Conservation (phyloP, 768 basidiomycete species). For the Ramaria rubella region DNA sequence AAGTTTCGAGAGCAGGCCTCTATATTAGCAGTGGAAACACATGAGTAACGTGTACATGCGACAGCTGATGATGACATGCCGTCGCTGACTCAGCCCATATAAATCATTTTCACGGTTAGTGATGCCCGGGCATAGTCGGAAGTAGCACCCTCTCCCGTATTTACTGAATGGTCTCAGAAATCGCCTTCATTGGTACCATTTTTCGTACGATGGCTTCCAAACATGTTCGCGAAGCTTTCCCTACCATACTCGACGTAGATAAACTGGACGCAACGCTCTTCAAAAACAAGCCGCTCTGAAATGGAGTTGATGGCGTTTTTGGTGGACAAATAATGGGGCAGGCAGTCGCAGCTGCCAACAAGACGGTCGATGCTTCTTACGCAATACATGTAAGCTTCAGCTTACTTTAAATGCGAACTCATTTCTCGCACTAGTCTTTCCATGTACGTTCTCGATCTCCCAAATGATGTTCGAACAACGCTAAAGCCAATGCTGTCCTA, state of each 20-base stretch:
- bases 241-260: constrained; percentile 72
- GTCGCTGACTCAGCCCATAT: too few species aligned
- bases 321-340: constrained; percentile 89
- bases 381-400: constrained; percentile 58
- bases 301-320: constrained; percentile 63
- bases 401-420: background rate
- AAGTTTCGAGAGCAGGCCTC: too few species aligned
- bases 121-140: too few species aligned
- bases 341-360: constrained; percentile 75
- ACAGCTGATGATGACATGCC: too few species aligned
- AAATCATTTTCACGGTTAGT: too few species aligned
- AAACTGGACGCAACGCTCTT: constrained; percentile 70
- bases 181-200: too few species aligned
- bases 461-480: background rate
- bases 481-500: background rate
- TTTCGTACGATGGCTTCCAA: constrained; percentile 11
- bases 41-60: too few species aligned
- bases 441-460: constrained; percentile 55
- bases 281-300: constrained; percentile 64
- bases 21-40: too few species aligned
- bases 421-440: constrained; percentile 43
- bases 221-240: constrained; percentile 60
- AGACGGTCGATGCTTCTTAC: constrained; percentile 58
- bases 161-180: too few species aligned
- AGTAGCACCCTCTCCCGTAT: too few species aligned